Evolutionary conservation across 148 eudicot genomes (phyloP).

Genomic region (Pouteria glomerata): DNA sequence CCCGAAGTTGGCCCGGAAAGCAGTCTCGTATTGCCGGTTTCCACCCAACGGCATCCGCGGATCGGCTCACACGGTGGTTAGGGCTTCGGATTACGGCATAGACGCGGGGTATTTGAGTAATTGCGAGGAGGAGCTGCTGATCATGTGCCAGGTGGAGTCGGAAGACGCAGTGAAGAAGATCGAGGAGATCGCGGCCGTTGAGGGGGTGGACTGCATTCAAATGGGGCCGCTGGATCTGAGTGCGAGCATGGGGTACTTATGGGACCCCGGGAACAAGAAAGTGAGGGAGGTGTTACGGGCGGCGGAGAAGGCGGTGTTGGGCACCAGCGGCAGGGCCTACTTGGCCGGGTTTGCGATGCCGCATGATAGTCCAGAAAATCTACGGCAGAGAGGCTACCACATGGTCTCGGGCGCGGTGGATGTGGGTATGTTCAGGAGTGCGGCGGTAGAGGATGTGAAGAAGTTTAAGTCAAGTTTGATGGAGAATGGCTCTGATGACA

Average conservation of each 20-base stretch:
- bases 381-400: conserved; percentile 69
- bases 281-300: conserved; percentile 54
- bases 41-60: conserved; percentile 87
- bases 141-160: conserved; percentile 90
- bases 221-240: conserved; percentile 93
- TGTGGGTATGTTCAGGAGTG: conserved; percentile 59
- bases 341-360: conserved; percentile 84
- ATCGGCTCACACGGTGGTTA: conserved; percentile 70
- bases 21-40: conserved; percentile 75
- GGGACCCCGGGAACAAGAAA: conserved; percentile 89
- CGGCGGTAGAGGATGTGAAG: conserved; percentile 73
- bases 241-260: conserved; percentile 77
- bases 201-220: conserved; percentile 83
- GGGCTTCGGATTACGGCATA: conserved; percentile 81
- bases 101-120: conserved; percentile 50
- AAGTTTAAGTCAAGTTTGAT: conserved; percentile 48
- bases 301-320: conserved; percentile 53
- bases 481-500: conserved; percentile 8
- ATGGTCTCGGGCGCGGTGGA: conserved; percentile 85
- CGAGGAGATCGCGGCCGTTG: conserved; percentile 71
- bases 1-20: conserved; percentile 45
- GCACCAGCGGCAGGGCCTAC: conserved; percentile 31
- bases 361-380: conserved; percentile 43
- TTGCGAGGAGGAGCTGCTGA: conserved; percentile 59
- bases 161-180: conserved; percentile 47